These are phyloP conservation scores for Stemphylium lycopersici DNA, from an alignment of 2,329 filamentous ascomycete genomes.

Conservation along the genomic window DNA sequence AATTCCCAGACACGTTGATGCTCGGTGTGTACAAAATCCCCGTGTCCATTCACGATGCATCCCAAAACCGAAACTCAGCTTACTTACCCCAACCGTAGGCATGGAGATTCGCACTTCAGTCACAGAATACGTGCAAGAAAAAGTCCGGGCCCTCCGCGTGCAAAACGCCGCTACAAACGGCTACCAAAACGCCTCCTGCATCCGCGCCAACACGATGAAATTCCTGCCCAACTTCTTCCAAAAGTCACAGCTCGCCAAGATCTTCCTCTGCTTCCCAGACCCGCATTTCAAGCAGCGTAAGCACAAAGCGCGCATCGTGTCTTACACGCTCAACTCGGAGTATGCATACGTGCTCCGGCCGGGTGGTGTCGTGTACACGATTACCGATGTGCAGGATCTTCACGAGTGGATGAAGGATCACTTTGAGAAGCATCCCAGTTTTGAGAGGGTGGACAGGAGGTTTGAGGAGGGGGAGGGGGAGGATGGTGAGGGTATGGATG, in stretches of 20 bases:
- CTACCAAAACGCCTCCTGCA: constrained; percentile 87
- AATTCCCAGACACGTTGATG: constrained; percentile 80
- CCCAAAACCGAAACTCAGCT: background rate
- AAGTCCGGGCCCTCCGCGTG: constrained; percentile 78
- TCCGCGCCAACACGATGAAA: constrained; percentile 97
- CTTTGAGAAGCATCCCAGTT: constrained; percentile 77
- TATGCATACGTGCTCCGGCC: constrained; percentile 87
- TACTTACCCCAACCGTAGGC: constrained; percentile 56
- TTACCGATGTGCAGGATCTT: constrained; percentile 95
- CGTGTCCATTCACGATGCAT: background rate
- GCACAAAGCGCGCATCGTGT: constrained; percentile 95
- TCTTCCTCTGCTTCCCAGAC: constrained; percentile 98
- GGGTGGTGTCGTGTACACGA: constrained; percentile 90
- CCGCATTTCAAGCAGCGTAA: constrained; percentile 98
- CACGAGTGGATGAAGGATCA: constrained; percentile 93
- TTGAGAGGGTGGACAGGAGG: constrained; percentile 68
- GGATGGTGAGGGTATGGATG: constrained; percentile 70
- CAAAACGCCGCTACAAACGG: constrained; percentile 61
- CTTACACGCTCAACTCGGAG: constrained; percentile 84
- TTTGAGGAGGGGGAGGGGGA: constrained; percentile 63
- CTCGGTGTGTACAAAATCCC: constrained; percentile 65
- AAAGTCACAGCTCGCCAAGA: constrained; percentile 79
- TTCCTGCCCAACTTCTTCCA: constrained; percentile 98
- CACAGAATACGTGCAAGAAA: constrained; percentile 86
- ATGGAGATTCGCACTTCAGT: constrained; percentile 93